A percentile compares a stretch with the other conserved stretches of the same genome.
Evolutionary conservation across 2,329 filamentous ascomycete species (phyloP).

Genomic region (Calonectria multiphialidica): DNA sequence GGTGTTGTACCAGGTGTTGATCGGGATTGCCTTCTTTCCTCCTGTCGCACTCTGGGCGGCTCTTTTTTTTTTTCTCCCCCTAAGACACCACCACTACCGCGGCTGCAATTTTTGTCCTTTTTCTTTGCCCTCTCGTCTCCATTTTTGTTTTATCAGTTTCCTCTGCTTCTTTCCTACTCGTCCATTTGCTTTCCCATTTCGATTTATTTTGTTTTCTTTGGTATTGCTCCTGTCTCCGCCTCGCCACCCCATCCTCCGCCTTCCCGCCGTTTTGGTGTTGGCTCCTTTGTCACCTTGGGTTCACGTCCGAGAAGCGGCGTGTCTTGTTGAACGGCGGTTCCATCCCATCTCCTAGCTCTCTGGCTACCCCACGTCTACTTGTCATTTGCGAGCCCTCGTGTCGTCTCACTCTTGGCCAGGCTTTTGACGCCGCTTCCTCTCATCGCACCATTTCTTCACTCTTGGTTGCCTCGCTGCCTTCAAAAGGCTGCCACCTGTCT

Average conservation of each 20-base stretch:
- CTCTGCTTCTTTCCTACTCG: conserved; percentile 30
- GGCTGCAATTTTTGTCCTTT: conserved; percentile 37
- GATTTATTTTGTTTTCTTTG: conserved; percentile 22
- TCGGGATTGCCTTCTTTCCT: background rate
- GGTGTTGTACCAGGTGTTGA: background rate
- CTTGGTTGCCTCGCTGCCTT: background rate
- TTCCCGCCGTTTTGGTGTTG: conserved; percentile 17
- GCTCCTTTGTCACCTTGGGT: conserved; percentile 22
- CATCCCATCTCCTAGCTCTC: conserved; percentile 10
- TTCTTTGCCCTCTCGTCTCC: conserved; percentile 32
- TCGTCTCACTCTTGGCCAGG: background rate
- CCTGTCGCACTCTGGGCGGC: conserved; percentile 27
- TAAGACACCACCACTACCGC: conserved; percentile 30
- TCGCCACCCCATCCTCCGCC: background rate
- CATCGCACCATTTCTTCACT: conserved; percentile 2
- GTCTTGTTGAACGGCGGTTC: conserved; percentile 24
- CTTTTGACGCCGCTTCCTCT: background rate
- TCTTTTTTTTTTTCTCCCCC: background rate
- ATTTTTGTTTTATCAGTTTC: conserved; percentile 39
- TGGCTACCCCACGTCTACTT: conserved; percentile 11
- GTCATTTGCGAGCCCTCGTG: conserved; percentile 1
- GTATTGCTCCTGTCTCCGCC: conserved; percentile 17
- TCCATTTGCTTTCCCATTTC: conserved; percentile 18
- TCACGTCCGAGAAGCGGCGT: conserved; percentile 14
- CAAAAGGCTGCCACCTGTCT: conserved; percentile 6